Percentiles rank a stretch among this genome's conserved stretches.
These are phyloP conservation scores for Staphylotrichum tortipilum DNA, from an alignment of 495 filamentous ascomycete species.

Conservation along the genomic window DNA sequence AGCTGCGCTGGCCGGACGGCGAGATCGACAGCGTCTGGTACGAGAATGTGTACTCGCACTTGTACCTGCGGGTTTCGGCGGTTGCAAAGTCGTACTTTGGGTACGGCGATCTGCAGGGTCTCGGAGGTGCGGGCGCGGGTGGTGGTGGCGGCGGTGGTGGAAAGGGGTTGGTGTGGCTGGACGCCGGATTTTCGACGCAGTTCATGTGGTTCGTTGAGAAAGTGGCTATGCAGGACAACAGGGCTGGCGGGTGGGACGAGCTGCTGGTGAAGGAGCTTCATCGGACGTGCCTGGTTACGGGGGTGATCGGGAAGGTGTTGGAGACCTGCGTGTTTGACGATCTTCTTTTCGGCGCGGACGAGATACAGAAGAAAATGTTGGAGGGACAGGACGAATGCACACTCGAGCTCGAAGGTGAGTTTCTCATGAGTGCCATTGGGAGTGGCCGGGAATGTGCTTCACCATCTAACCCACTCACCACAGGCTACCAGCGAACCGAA, in stretches of 20 bases:
- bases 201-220: slow-evolving; percentile 28
- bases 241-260: slow-evolving; percentile 31
- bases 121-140: too few species aligned
- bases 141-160: neutral
- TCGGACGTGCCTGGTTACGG: slow-evolving; percentile 35
- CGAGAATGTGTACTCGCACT: slow-evolving; percentile 9
- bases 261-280: slow-evolving; percentile 25
- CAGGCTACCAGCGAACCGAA: slow-evolving; percentile 37
- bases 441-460: neutral
- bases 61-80: slow-evolving; percentile 4
- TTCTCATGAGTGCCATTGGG: neutral
- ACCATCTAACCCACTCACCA: neutral
- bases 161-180: slow-evolving; percentile 7
- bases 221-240: slow-evolving; percentile 31
- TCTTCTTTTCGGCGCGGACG: slow-evolving; percentile 35
- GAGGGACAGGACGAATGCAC: slow-evolving; percentile 26
- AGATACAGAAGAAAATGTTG: slow-evolving; percentile 22
- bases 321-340: slow-evolving; percentile 36
- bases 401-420: slow-evolving; percentile 33
- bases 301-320: slow-evolving; percentile 34
- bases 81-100: slow-evolving; percentile 12
- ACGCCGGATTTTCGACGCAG: slow-evolving; percentile 14
- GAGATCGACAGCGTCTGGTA: slow-evolving; percentile 13
- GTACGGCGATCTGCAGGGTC: slow-evolving; percentile 2
- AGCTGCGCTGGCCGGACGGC: neutral